phyloP scores from a whole-genome alignment of 2,329 filamentous ascomycete species.

The Herpotrichia juniperi region DNA sequence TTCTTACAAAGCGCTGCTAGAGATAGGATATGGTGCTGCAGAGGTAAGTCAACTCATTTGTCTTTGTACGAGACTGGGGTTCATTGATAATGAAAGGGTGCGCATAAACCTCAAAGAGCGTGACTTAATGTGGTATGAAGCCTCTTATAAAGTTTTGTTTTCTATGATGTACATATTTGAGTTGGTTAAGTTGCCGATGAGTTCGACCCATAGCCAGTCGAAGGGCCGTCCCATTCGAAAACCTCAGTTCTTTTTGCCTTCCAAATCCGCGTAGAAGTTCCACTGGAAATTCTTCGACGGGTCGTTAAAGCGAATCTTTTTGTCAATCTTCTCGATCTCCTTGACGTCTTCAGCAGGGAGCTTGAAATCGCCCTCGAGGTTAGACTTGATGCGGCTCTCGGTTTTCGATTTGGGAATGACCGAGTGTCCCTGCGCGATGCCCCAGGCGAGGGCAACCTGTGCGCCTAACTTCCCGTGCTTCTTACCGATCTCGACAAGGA shows the following conservation, averaged over 20 bases:
- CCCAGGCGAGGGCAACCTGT: conserved; percentile 88
- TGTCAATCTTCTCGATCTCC: conserved; percentile 64
- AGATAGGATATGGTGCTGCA: too few relatives aligned
- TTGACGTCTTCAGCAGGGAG: conserved; percentile 73
- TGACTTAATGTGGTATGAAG: too few relatives aligned
- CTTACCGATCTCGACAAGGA: conserved; percentile 70
- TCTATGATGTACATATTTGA: too few relatives aligned
- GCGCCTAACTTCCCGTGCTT: conserved; percentile 73
- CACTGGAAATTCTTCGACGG: conserved; percentile 62
- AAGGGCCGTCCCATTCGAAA: too few relatives aligned
- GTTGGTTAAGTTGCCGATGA: too few relatives aligned
- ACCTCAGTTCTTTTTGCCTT: conserved; percentile 47
- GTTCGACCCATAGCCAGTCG: too few relatives aligned
- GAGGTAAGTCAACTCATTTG: too few relatives aligned
- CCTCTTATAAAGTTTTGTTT: too few relatives aligned
- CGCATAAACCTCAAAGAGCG: too few relatives aligned
- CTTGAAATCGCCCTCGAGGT: conserved; percentile 67
- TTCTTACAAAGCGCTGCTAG: too few relatives aligned
- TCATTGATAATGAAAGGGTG: too few relatives aligned
- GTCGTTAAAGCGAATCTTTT: conserved; percentile 68
- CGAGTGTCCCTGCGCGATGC: conserved; percentile 66
- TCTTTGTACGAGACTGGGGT: too few relatives aligned
- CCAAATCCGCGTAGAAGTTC: conserved; percentile 64
- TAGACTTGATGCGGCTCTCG: conserved; percentile 33
- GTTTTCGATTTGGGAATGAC: conserved; percentile 45